These are phyloP conservation scores for Xylaria sp. DNA, from an alignment of 2,329 filamentous ascomycete species.

Conservation along the genomic window DNA sequence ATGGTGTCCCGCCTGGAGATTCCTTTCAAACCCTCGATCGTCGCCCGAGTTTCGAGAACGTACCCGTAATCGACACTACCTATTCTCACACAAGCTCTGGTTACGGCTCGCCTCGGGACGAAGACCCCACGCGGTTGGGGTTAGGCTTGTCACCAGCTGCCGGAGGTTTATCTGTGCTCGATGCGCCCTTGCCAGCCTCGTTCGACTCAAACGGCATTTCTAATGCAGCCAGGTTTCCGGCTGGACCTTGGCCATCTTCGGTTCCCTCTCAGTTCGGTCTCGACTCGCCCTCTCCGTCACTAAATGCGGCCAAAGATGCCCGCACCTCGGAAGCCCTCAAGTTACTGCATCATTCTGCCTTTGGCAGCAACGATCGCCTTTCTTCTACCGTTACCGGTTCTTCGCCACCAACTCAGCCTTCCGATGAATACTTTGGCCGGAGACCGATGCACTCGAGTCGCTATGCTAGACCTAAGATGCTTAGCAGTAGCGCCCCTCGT, in stretches of 20 bases:
- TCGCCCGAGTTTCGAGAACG: constrained; percentile 61
- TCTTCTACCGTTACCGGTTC: constrained; percentile 49
- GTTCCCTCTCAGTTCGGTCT: constrained; percentile 91
- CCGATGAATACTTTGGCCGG: constrained; percentile 70
- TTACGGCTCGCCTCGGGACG: constrained; percentile 85
- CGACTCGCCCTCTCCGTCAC: constrained; percentile 80
- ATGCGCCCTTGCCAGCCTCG: constrained; percentile 89
- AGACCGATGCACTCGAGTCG: constrained; percentile 73
- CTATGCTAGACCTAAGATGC: constrained; percentile 69
- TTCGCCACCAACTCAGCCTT: constrained; percentile 41
- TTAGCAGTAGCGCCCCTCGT: constrained; percentile 72
- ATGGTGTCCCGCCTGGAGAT: constrained; percentile 49
- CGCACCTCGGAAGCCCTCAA: constrained; percentile 69
- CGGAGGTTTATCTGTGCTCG: constrained; percentile 82
- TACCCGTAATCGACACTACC: constrained; percentile 65
- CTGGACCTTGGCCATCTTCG: constrained; percentile 86
- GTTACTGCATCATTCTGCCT: constrained; percentile 69
- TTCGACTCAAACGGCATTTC: constrained; percentile 97
- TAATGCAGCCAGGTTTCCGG: constrained; percentile 79
- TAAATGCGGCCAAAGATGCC: constrained; percentile 65
- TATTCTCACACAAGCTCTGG: constrained; percentile 61
- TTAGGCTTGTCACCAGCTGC: constrained; percentile 79
- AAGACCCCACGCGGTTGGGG: constrained; percentile 62
- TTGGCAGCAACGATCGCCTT: constrained; percentile 71
- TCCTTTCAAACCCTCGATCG: constrained; percentile 51